phyloP scores from a whole-genome alignment of 805 yeast species.

The Cyberlindnera xylosilytica region DNA sequence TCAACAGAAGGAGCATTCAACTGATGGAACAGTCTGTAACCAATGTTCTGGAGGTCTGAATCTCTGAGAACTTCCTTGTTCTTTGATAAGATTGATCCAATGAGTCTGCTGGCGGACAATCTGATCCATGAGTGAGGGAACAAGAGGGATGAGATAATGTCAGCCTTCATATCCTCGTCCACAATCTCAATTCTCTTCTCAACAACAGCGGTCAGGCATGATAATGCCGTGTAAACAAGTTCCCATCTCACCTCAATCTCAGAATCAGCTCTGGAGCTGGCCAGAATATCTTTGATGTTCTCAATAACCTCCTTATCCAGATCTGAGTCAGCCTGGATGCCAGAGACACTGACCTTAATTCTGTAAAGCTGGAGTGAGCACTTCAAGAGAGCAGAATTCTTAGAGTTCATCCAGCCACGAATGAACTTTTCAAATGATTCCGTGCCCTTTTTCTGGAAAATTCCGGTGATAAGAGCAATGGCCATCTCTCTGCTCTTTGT shows the following conservation, averaged over 20 bases:
- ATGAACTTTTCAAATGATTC: slow-evolving; percentile 35
- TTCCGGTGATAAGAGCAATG: slow-evolving; percentile 49
- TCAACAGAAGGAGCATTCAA: slow-evolving; percentile 74
- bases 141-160: slow-evolving; percentile 52
- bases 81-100: slow-evolving; percentile 46
- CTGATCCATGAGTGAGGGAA: slow-evolving; percentile 95
- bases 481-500: slow-evolving; percentile 85
- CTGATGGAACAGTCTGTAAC: slow-evolving; percentile 69
- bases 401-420: slow-evolving; percentile 57
- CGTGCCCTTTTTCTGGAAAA: slow-evolving; percentile 49
- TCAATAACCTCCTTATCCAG: slow-evolving; percentile 41
- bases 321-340: slow-evolving; percentile 36
- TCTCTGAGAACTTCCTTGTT: slow-evolving; percentile 36
- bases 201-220: slow-evolving; percentile 43
- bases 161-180: slow-evolving; percentile 34
- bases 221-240: slow-evolving; percentile 62
- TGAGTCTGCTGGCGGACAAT: slow-evolving; percentile 56
- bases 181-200: slow-evolving; percentile 28
- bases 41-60: slow-evolving; percentile 61
- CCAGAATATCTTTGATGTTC: slow-evolving; percentile 33
- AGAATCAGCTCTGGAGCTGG: slow-evolving; percentile 36
- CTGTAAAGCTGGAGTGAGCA: slow-evolving; percentile 76
- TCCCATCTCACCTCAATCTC: slow-evolving; percentile 66
- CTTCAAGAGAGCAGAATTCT: slow-evolving; percentile 51
- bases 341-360: slow-evolving; percentile 44